Base-by-base conservation (phyloP, 2,329 filamentous ascomycete species). In the Teratosphaeria destructans region DNA sequence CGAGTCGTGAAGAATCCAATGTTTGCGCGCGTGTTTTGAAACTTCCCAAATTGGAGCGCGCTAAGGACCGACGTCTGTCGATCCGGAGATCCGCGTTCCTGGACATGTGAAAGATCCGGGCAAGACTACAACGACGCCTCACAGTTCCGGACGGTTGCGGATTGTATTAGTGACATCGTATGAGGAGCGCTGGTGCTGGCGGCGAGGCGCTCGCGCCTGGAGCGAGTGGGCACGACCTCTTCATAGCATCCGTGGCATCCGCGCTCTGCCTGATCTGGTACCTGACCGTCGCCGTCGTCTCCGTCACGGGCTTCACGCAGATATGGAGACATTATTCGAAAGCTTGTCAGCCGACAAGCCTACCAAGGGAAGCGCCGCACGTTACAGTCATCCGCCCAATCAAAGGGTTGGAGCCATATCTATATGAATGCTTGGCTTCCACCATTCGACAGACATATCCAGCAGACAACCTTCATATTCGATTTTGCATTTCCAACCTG, bases 321-420 rank as follows among this genome's bases (percentile, higher is more conserved):
- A 75, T 87, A 84, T 80, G 80, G 70, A 77, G 78, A 58, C 76
- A 82, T 66, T 85, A 81, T 67, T 79, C 78, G 27, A 72, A 67
- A 57, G 73, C 70, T 52, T 81, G 78, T 55, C 32, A 14, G 52
- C 52, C 39, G 19, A 54, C 69, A 68, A 53, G 74, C 70, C 53
- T 58, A 63, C 67, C 32, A 58, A 19, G 58, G 12, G 76, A 85
- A 47, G 79, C 90, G 3, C 93, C 92, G 16, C 86, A 90, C 76
- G 82, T 99, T 68, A 97, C 94, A 35, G 82, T 96, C 62, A 91
- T 99, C 66, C 88, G 94, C 2, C 95, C 94, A 0, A 87, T 96
- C 64, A 97, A 96, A 75, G 94, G 92, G 62, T 81, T 95, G 59
- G 94, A 97, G 72, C 89, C 91, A 3, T 84, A 85, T 64, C 84